Evolutionary conservation across 2,329 filamentous ascomycete genomes (phyloP), one percentile per base, ranked within the genome.

Genomic region (Aciculosporium take): DNA sequence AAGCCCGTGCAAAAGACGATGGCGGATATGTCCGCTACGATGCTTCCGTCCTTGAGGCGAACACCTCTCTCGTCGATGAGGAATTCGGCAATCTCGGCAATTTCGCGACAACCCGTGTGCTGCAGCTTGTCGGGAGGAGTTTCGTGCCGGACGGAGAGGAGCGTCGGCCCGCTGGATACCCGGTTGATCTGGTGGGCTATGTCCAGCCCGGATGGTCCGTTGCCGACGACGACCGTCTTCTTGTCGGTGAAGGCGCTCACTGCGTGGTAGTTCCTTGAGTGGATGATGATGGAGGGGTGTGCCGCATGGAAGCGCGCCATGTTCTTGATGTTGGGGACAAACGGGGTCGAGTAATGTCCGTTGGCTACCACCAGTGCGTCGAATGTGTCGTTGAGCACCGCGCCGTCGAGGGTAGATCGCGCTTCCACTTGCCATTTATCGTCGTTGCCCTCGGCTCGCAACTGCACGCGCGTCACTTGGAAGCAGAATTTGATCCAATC

Each of bases 1-100:
- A 93, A 96, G 0, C 89, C 89, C 0, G 89, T 95, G 57, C 84
- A 88, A 59, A 89, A 95, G 23, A 96, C 57, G 5, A 95, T 64
- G 1, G 76, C 72, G 53, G 95, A 88, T 42, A 96, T 61, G 27
- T 78, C 65, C 3, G 63, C 62, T 53, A 86, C 82, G 8, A 80
- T 54, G 0, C 66, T 67, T 2, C 81, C 81, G 51, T 85, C 70
- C 31, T 69, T 66, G 47, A 93, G 84, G 25, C 71, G 66, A 2
- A 91, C 69, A 3, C 72, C 77, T 46, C 76, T 69, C 39, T 71
- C 62, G 3, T 69, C 60, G 0, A 65, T 54, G 10, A 69, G 59
- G 48, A 68, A 82, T 54, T 61, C 76, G 7, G 68, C 67, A 43
- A 85, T 84, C 46, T 72, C 64, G 6, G 69, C 62, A 4, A 74